Evolutionary conservation across 192 early-diverging fungal species (phyloP).

Genomic region (Funneliformis mosseae): DNA sequence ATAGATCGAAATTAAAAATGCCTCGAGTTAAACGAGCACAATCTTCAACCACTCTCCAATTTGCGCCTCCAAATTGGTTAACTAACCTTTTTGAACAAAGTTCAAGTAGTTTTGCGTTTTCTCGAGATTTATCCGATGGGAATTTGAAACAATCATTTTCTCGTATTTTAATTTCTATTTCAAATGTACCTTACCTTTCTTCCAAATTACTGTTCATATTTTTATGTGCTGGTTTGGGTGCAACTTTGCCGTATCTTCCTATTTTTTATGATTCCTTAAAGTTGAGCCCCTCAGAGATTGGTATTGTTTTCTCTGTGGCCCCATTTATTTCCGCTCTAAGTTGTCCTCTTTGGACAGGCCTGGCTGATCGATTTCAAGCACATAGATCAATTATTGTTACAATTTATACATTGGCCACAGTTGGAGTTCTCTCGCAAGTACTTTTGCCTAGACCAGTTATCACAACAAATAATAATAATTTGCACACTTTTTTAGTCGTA

Average conservation of each 20-base stretch:
- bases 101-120: background rate
- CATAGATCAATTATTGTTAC: slow-evolving; percentile 47
- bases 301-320: slow-evolving; percentile 34
- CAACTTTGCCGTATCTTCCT: slow-evolving; percentile 37
- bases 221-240: slow-evolving; percentile 35
- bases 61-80: slow-evolving; percentile 27
- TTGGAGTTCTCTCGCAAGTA: slow-evolving; percentile 47
- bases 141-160: background rate
- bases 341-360: slow-evolving; percentile 49
- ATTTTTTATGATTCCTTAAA: slow-evolving; percentile 38
- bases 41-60: slow-evolving; percentile 24
- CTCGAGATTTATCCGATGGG: background rate
- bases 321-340: slow-evolving; percentile 51
- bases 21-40: background rate
- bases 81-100: background rate
- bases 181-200: slow-evolving; percentile 11
- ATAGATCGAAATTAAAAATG: background rate
- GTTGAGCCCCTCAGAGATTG: slow-evolving; percentile 40
- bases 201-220: slow-evolving; percentile 39
- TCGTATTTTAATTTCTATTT: background rate
- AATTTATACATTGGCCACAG: slow-evolving; percentile 43
- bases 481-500: slow-evolving; percentile 29
- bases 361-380: slow-evolving; percentile 48
- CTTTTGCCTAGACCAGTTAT: slow-evolving; percentile 40
- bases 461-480: slow-evolving; percentile 21